Evolutionary conservation across 208 protist species (phyloP).

Genomic region (Angomonas ambiguus): DNA sequence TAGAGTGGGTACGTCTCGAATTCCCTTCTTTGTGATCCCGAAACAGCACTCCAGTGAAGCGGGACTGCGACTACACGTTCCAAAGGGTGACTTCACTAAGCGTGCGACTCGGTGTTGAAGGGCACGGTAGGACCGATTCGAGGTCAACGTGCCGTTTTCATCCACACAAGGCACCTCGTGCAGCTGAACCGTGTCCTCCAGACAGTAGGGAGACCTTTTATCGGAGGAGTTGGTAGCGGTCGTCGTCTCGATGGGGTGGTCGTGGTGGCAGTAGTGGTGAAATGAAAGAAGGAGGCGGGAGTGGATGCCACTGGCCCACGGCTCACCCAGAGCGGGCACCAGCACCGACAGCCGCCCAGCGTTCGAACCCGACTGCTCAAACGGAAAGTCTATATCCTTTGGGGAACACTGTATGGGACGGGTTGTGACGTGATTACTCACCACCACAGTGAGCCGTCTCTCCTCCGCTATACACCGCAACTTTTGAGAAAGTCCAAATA

Average conservation of each 20-base stretch:
- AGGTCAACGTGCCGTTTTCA: not conserved
- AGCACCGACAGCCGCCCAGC: constrained; percentile 14
- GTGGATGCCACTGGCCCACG: constrained; percentile 48
- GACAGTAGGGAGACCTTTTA: not conserved
- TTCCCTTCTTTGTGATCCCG: constrained; percentile 51
- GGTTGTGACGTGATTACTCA: constrained; percentile 87
- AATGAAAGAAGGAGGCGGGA: constrained; percentile 61
- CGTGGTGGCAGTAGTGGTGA: constrained; percentile 39
- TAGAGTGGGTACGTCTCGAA: constrained; percentile 46
- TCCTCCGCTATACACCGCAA: constrained; percentile 42
- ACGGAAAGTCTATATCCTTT: not conserved
- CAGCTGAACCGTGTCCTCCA: constrained; percentile 24
- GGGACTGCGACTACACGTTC: constrained; percentile 24
- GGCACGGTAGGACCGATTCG: not conserved
- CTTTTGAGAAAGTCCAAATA: constrained; percentile 52
- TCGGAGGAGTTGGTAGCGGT: not conserved
- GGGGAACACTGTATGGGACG: not conserved
- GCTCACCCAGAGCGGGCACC: constrained; percentile 69
- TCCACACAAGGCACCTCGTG: not conserved
- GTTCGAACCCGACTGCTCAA: not conserved
- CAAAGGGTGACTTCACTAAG: constrained; percentile 41
- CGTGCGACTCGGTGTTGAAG: constrained; percentile 72
- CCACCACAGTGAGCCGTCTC: constrained; percentile 50
- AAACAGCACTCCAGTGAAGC: constrained; percentile 42
- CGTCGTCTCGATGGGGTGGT: not conserved